Conservation (phyloP, 805 yeast genomes). For the Saturnispora diversa region DNA sequence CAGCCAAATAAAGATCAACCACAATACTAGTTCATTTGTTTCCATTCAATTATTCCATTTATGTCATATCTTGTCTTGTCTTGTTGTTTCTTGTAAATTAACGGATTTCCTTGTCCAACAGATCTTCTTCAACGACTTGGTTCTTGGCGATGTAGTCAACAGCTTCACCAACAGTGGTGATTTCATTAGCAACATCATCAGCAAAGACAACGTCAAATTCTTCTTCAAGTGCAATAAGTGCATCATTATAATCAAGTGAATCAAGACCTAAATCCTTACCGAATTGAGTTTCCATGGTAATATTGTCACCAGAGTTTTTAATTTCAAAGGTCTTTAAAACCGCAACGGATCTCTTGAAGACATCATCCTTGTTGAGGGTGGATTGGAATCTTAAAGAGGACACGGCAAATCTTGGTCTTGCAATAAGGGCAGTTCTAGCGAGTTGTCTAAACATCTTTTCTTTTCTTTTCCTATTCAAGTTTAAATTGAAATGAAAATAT, state of each 20-base stretch:
- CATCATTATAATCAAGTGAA: slow-evolving; percentile 91
- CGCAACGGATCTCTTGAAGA: slow-evolving; percentile 71
- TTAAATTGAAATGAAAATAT: no score
- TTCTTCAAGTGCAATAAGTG: slow-evolving; percentile 93
- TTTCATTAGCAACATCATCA: slow-evolving; percentile 45
- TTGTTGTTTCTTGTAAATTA: no score
- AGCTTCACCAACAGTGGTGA: slow-evolving; percentile 54
- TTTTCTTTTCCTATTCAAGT: not conserved
- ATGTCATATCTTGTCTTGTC: no score
- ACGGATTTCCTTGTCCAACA: slow-evolving; percentile 32
- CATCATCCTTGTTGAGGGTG: slow-evolving; percentile 62
- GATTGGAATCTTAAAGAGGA: slow-evolving; percentile 19
- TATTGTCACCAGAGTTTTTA: slow-evolving; percentile 22
- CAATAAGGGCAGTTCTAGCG: slow-evolving; percentile 17
- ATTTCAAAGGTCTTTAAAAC: slow-evolving; percentile 54
- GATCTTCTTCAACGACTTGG: slow-evolving; percentile 29
- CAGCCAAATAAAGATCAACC: no score
- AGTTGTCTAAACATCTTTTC: slow-evolving; percentile 19
- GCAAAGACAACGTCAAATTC: slow-evolving; percentile 48
- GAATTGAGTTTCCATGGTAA: slow-evolving; percentile 39
- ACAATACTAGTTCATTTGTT: no score
- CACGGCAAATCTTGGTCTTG: slow-evolving; percentile 4
- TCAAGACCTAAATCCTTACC: slow-evolving; percentile 78
- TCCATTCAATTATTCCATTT: no score
- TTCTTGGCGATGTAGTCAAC: slow-evolving; percentile 42